phyloP scores from a whole-genome alignment of 805 yeast species.

The Pichia sporocuriosa region DNA sequence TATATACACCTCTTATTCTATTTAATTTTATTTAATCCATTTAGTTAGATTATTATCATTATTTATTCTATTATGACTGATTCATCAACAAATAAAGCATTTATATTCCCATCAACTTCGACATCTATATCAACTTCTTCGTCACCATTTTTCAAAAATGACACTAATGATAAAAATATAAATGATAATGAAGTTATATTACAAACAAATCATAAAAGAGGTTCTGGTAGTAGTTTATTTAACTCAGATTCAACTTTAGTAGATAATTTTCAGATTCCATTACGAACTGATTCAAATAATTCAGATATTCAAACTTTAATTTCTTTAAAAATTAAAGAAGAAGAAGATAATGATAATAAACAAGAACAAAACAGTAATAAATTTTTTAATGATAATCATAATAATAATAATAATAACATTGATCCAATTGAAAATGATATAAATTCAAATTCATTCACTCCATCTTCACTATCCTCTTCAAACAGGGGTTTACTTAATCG shows the following conservation, averaged over 20 bases:
- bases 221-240: slow-evolving; percentile 6
- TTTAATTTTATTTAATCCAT: no score
- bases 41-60: no score
- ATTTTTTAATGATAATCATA: no score
- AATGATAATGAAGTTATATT: no score
- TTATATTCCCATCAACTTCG: not conserved
- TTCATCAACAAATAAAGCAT: not conserved
- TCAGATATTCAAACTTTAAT: slow-evolving; percentile 4
- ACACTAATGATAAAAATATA: no score
- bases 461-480: not conserved
- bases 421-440: no score
- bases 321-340: slow-evolving; percentile 3
- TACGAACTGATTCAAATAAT: slow-evolving; percentile 1
- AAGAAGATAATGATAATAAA: not conserved
- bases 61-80: no score
- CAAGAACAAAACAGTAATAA: no score
- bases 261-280: not conserved
- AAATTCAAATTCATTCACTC: no score
- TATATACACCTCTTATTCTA: no score
- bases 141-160: no score
- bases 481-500: slow-evolving; percentile 3
- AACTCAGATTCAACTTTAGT: slow-evolving; percentile 14
- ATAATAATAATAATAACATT: no score
- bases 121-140: not conserved
- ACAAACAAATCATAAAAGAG: slow-evolving; percentile 11